Evolutionary conservation across 106 monocot genomes (phyloP).

Genomic region (Acorus calamus): DNA sequence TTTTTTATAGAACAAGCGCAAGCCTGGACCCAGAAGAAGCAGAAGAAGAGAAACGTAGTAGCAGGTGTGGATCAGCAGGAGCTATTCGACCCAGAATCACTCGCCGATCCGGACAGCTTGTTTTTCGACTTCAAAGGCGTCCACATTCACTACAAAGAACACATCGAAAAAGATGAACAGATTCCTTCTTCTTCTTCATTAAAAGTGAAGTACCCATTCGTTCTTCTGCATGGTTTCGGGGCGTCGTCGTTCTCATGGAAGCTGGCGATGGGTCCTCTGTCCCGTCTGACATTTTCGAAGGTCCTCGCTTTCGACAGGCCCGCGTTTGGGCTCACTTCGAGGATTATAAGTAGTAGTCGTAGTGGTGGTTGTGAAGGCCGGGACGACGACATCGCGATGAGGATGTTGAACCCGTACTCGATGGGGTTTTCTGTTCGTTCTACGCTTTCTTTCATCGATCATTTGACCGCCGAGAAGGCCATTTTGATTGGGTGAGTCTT

Average conservation of each 20-base stretch:
- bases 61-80: conserved; percentile 78
- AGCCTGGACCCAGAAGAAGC: conserved; percentile 4
- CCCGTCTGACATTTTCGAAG: conserved; percentile 41
- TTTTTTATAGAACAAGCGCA: conserved; percentile 17
- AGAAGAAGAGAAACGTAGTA: conserved; percentile 15
- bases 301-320: conserved; percentile 92
- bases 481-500: conserved; percentile 74
- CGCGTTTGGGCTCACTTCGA: conserved; percentile 78
- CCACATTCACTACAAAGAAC: conserved; percentile 68
- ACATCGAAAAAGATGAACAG: conserved; percentile 3
- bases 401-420: conserved; percentile 66
- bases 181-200: neutral
- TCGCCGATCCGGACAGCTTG: conserved; percentile 71
- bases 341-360: conserved; percentile 2
- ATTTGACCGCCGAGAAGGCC: conserved; percentile 49
- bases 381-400: neutral
- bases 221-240: conserved; percentile 80
- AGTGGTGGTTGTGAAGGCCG: neutral
- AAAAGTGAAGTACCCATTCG: conserved; percentile 35
- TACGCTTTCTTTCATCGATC: conserved; percentile 57
- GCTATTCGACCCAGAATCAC: conserved; percentile 40
- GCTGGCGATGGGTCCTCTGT: conserved; percentile 53
- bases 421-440: conserved; percentile 73
- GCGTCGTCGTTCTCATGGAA: conserved; percentile 82
- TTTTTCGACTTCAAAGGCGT: conserved; percentile 68